Base-by-base conservation (phyloP, 2,329 filamentous ascomycete species). In the Hymenoscyphus scutula region DNA sequence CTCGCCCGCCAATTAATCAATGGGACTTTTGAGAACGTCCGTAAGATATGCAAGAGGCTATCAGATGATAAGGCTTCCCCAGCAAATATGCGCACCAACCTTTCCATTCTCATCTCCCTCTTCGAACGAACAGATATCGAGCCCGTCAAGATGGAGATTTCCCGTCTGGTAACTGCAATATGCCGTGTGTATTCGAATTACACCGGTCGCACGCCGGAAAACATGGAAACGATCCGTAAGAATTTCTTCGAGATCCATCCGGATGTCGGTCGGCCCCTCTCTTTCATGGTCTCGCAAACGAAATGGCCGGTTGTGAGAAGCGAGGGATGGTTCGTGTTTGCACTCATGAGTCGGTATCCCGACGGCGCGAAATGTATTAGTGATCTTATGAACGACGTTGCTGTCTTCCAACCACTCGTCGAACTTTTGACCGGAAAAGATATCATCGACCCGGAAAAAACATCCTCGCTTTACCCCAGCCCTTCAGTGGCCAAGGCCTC, bases 281-380 rank as follows among this genome's bases (percentile, higher is more conserved):
- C 78, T 1, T 84, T 81, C 67, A 78, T 88, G 29, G 76, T 86
- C 27, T 80, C 77, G 1, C 85, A 88, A 69, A 75, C 73, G 2
- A 86, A 84, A 66, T 88, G 84, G 78, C 82, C 84, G 0, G 77
- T 81, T 1, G 76, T 89, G 2, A 79, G 83, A 19, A 85, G 84
- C 45, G 86, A 89, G 70, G 79, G 81, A 2, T 84, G 85, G 80
- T 88, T 88, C 65, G 80, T 86, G 5, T 78, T 87, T 58, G 86
- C 86, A 2, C 78, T 88, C 37, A 83, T 88, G 79, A 80, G 80
- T 48, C 79, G 84, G 30, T 79, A 80, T 1, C 61, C 70, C 1
- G 80, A 82, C 38, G 84, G 84, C 7, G 80, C 82, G 1, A 68
- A 72, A 1, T 73, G 82, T 11, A 78, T 84, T 19, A 68, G 77